Evolutionary conservation across 495 filamentous ascomycete species (phyloP), one percentile per base, ranked within the genome.

Genomic region (Elasticomyces elasticus): DNA sequence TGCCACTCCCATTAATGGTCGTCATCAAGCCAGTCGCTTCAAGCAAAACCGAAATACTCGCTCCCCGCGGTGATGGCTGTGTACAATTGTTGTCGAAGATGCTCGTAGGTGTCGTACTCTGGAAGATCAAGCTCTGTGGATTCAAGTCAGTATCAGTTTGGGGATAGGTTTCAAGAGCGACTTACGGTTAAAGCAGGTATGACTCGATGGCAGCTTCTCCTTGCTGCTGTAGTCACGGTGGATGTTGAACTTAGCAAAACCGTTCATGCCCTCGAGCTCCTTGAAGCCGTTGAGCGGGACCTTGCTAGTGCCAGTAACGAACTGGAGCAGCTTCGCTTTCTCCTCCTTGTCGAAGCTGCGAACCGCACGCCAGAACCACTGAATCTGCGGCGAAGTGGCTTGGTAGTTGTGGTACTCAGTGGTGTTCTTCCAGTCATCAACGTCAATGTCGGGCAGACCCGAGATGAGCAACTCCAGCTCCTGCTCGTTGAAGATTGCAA

Each of bases 151-250:
- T 22, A 20, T 38, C 25, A 11, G 23, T 47, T 19, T 23, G 3
- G 12, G 20, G 25, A 9, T 22, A 5, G 26, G 25, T 19, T 15
- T 23, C 4, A 42, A 26, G 11, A 46, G 42, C 35, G 26, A 87
- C 89, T 87, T 79, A 96, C 90, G 92, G 68, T 99, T 99, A 74
- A 99, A 99, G 74, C 92, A 99, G 51, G 92, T 99, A 69, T 99
- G 92, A 40, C 88, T 91, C 64, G 86, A 94, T 58, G 92, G 92
- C 51, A 99, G 79, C 51, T 94, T 84, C 65, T 97, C 90, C 71
- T 96, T 97, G 77, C 85, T 94, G 56, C 92, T 92, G 70, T 95
- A 97, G 68, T 97, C 94, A 47, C 92, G 86, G 67, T 99, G 92
- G 61, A 99, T 96, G 70, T 95, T 99, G 82, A 99, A 99, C 58